These are phyloP conservation scores for Hypholoma sublateritium DNA, from an alignment of 768 basidiomycete genomes.

Conservation along the genomic window DNA sequence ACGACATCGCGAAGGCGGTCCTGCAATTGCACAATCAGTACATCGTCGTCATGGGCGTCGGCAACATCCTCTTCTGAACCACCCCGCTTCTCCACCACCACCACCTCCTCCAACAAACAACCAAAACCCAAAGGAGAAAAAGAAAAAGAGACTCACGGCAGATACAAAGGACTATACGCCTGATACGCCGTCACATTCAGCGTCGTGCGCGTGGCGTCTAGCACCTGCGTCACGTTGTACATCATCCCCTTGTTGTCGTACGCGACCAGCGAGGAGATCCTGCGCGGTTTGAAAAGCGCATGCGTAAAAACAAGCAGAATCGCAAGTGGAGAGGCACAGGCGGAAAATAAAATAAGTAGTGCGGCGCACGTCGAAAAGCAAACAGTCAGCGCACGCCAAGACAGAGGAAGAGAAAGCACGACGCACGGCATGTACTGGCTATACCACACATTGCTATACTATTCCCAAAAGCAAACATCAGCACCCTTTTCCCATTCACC, in stretches of 20 bases:
- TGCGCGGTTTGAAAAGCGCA: no score
- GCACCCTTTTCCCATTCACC: no score
- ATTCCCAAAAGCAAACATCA: constrained; percentile 11
- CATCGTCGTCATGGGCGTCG: no score
- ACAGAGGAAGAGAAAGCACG: no score
- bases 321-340: no score
- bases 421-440: constrained; percentile 58
- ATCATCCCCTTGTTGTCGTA: constrained; percentile 57
- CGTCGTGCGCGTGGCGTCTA: constrained; percentile 35
- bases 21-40: constrained; percentile 22
- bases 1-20: constrained; percentile 55
- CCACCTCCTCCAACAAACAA: no score
- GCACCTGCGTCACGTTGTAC: constrained; percentile 45
- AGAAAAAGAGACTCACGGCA: constrained; percentile 33
- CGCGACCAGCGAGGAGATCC: constrained; percentile 46
- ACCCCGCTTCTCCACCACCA: no score
- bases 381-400: neutral
- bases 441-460: constrained; percentile 57
- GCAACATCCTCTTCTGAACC: no score
- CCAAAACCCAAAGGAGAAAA: no score
- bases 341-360: neutral
- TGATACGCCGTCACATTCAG: constrained; percentile 46
- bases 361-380: neutral
- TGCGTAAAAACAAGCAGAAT: no score
- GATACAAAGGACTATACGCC: constrained; percentile 46